Percentiles rank a stretch among this genome's conserved stretches.
Conservation (phyloP, 2,329 filamentous ascomycete genomes). For the Colletotrichum plurivorum region DNA sequence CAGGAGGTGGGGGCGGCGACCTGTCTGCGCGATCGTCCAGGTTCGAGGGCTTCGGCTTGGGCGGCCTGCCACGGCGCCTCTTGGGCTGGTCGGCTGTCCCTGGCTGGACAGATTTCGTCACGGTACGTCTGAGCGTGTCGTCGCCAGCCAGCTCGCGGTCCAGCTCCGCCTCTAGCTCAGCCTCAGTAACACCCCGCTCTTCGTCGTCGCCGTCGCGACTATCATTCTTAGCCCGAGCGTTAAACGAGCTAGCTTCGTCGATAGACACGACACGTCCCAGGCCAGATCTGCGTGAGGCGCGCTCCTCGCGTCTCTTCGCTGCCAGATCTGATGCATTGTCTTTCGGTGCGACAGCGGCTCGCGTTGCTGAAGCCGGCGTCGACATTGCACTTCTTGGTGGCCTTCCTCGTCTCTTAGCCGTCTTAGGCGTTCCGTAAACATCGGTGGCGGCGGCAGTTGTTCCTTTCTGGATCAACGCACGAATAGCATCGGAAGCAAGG, state of each 20-base stretch:
- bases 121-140: conserved; percentile 17
- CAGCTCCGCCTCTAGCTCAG: conserved; percentile 53
- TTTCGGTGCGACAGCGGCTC: conserved; percentile 18
- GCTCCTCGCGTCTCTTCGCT: conserved; percentile 32
- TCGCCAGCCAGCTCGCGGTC: conserved; percentile 49
- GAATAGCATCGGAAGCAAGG: conserved; percentile 54
- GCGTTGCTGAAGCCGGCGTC: conserved; percentile 21
- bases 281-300: conserved; percentile 39
- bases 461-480: conserved; percentile 46
- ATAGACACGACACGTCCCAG: conserved; percentile 27
- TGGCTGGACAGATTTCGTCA: conserved; percentile 8
- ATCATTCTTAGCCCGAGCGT: conserved; percentile 13
- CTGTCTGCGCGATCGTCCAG: conserved; percentile 15
- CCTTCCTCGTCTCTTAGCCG: conserved; percentile 45
- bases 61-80: conserved; percentile 36
- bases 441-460: conserved; percentile 16
- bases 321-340: conserved; percentile 31
- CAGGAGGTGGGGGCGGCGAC: conserved; percentile 25
- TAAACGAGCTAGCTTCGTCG: conserved; percentile 31
- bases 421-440: conserved; percentile 45
- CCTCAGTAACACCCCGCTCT: conserved; percentile 44
- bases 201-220: conserved; percentile 19
- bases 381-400: conserved; percentile 55
- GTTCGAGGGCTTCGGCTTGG: conserved; percentile 19
- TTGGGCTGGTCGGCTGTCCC: conserved; percentile 39